Percentiles rank a stretch among this genome's conserved stretches.
These are phyloP conservation scores for Podospora pseudoanserina DNA, from an alignment of 495 filamentous ascomycete genomes.

Conservation along the genomic window DNA sequence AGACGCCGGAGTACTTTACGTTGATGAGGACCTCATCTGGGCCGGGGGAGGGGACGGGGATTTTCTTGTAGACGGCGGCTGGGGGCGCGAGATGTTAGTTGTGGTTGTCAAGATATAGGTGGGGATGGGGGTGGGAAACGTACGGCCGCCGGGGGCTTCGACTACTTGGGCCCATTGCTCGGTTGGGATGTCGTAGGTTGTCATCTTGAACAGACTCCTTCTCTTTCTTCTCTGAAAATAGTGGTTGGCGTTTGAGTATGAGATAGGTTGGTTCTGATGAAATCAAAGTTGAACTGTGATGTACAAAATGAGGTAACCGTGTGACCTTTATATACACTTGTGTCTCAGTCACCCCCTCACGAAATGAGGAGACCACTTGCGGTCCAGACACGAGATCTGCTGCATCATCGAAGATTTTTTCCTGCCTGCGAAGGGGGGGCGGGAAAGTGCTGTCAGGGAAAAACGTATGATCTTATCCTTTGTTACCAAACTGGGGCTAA, in stretches of 20 bases:
- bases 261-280: neutral
- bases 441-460: neutral
- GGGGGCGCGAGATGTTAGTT: slow-evolving; percentile 16
- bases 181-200: slow-evolving; percentile 51
- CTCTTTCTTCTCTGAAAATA: slow-evolving; percentile 11
- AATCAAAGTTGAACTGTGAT: neutral
- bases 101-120: too few relatives aligned
- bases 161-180: slow-evolving; percentile 87
- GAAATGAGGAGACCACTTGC: neutral
- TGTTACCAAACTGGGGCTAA: neutral
- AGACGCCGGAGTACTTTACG: slow-evolving; percentile 90
- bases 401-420: neutral
- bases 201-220: slow-evolving; percentile 18
- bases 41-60: slow-evolving; percentile 71
- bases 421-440: neutral
- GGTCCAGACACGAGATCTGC: slow-evolving; percentile 10
- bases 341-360: neutral
- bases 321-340: neutral
- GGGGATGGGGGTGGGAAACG: slow-evolving; percentile 17
- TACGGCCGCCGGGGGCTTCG: slow-evolving; percentile 69
- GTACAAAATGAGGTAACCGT: neutral
- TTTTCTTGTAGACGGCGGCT: slow-evolving; percentile 74
- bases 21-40: slow-evolving; percentile 88
- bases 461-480: slow-evolving; percentile 21
- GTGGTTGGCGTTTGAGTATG: neutral